A percentile compares a stretch with the other conserved stretches of the same genome.
These are phyloP conservation scores for Cucurbita maxima DNA, from an alignment of 306 rosid species.

Conservation along the genomic window DNA sequence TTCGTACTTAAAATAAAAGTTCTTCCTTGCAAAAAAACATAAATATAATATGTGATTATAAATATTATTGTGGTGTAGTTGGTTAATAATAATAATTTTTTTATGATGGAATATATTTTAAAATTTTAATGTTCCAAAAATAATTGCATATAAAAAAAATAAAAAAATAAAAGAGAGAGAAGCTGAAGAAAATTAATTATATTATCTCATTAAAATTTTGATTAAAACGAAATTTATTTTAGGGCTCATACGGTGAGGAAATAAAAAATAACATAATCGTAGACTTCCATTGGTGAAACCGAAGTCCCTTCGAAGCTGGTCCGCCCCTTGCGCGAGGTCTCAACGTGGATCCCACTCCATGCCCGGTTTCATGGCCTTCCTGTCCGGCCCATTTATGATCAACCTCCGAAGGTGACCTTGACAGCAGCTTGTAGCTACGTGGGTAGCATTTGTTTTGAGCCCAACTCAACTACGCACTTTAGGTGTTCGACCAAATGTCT, in stretches of 20 bases:
- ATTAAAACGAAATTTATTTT: too few species aligned
- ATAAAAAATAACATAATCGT: not conserved
- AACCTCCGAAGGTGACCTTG: not conserved
- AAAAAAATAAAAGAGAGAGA: too few species aligned
- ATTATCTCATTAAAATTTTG: too few species aligned
- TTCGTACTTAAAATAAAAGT: not conserved
- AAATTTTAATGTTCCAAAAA: too few species aligned
- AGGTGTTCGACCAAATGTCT: constrained; percentile 21
- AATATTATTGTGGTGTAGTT: too few species aligned
- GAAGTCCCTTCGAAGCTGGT: not conserved
- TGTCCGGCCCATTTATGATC: not conserved
- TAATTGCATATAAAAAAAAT: too few species aligned
- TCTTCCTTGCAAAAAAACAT: not conserved
- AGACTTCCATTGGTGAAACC: not conserved
- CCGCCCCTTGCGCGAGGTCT: not conserved
- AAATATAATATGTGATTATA: not conserved
- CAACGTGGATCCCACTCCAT: not conserved
- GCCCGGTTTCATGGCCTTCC: not conserved
- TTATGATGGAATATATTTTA: too few species aligned
- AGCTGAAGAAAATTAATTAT: too few species aligned
- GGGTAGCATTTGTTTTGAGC: not conserved
- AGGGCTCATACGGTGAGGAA: too few species aligned
- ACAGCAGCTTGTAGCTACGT: not conserved
- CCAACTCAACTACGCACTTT: not conserved
- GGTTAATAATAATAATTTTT: too few species aligned